Conservation (phyloP, 2,329 filamentous ascomycete genomes). For the Chalaropsis thielavioides region DNA sequence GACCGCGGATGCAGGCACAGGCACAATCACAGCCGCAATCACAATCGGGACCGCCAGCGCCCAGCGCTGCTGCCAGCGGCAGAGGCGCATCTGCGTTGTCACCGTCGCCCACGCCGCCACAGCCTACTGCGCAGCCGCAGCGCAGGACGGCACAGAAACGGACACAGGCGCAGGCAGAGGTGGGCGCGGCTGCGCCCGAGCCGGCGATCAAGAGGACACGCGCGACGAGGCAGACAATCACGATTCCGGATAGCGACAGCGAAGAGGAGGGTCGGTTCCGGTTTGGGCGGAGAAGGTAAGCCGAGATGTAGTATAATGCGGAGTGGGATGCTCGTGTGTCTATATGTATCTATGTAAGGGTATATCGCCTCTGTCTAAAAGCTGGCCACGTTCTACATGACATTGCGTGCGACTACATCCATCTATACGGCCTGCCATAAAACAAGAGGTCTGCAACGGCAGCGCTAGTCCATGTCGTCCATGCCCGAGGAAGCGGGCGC, state of each 20-base stretch:
- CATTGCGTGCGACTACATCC: neutral
- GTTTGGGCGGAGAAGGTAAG: slow-evolving; percentile 37
- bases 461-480: slow-evolving; percentile 45
- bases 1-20: neutral
- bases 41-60: neutral
- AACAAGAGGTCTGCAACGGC: neutral
- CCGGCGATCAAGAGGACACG: slow-evolving; percentile 25
- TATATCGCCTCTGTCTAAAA: neutral
- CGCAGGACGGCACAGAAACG: slow-evolving; percentile 23
- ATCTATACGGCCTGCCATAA: too few relatives aligned
- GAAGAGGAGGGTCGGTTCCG: slow-evolving; percentile 44
- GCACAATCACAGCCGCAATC: neutral
- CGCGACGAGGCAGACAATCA: slow-evolving; percentile 25
- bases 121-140: slow-evolving; percentile 14
- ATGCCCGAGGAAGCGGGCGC: slow-evolving; percentile 31
- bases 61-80: neutral
- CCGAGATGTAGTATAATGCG: neutral
- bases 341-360: slow-evolving; percentile 6
- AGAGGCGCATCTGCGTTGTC: neutral
- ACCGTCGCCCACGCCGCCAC: neutral
- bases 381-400: neutral
- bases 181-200: slow-evolving; percentile 20
- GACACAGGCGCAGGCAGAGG: neutral
- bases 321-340: neutral
- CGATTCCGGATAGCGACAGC: slow-evolving; percentile 32